Base-by-base conservation (phyloP, 495 filamentous ascomycete species). In the Collariella sp. region DNA sequence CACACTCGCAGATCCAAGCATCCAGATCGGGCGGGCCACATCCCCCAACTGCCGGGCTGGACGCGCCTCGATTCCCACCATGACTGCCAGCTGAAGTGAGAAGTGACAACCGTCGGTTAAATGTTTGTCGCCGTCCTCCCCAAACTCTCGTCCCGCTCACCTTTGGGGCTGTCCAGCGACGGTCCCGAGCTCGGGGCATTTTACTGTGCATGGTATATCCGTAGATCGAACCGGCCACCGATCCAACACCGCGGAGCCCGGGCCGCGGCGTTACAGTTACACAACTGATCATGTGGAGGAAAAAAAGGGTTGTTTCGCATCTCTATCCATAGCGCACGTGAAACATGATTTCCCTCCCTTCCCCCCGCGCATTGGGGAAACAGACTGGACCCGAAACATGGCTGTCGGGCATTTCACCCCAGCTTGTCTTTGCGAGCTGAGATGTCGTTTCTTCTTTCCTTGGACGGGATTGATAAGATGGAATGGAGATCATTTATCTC, bases 251-350 rank as follows among this genome's bases (percentile, higher is more conserved):
- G 16, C 48, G 48, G 48, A 20, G 38, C 26, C 49, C 9, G 20
- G 38, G 15, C 48, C 38, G 10, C 29, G 35, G 48, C n/a, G n/a
- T n/a, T n/a, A n/a, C n/a, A n/a, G 48, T 50, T 31, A 43, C 49
- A 52, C 39, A n/a, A n/a, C 49, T 24, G 3, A 39, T 20, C 24
- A 33, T n/a, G 38, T 38, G 38, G 22, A 33, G 16, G 46, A 13
- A n/a, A n/a, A n/a, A n/a, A 26, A 3, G 11, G 35, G 15, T 3
- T 12, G 35, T 6, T 24, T 24, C 33, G 19, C 33, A 26, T 39
- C 23, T 16, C 41, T 31, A 9, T 31, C 4, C n/a, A n/a, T n/a
- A n/a, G n/a, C n/a, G n/a, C n/a, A 31, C 4, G 26, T 9, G n/a
- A n/a, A 18, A 40, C 7, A 16, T 5, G 15, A 12, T 38, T 38